Evolutionary conservation across 345 rosid genomes (phyloP).

Genomic region (Linum tenue): DNA sequence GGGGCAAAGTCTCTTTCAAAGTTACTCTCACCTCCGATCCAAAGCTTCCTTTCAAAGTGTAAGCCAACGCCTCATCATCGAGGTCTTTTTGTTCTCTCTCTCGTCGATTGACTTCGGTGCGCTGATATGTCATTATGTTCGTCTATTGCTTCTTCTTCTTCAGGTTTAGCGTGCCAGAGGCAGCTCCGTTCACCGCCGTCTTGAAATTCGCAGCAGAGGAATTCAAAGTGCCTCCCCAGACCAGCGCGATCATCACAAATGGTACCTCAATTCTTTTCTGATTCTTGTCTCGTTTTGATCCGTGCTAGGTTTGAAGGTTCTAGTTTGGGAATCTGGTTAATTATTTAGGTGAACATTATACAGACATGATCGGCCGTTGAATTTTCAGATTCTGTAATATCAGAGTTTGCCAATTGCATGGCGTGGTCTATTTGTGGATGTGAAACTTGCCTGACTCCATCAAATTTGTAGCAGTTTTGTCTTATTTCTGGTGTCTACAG

Average conservation of each 20-base stretch:
- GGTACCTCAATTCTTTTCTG: conserved; percentile 30
- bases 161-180: conserved; percentile 98
- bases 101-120: background rate
- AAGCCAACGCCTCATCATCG: conserved; percentile 1
- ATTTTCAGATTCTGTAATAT: too few relatives aligned
- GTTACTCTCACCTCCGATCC: conserved; percentile 97
- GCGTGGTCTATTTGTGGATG: too few relatives aligned
- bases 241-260: conserved; percentile 98
- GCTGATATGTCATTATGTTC: background rate
- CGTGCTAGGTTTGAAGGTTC: background rate
- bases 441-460: too few relatives aligned
- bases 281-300: background rate
- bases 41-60: conserved; percentile 99
- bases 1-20: conserved; percentile 90
- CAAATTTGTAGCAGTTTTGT: too few relatives aligned
- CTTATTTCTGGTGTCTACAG: too few relatives aligned
- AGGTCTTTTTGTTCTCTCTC: background rate
- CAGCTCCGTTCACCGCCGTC: conserved; percentile 95
- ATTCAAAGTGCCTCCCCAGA: conserved; percentile 96
- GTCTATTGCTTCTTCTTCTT: conserved; percentile 2
- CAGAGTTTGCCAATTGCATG: too few relatives aligned
- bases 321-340: background rate
- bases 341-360: too few relatives aligned
- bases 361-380: too few relatives aligned
- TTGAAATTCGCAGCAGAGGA: conserved; percentile 92